Evolutionary conservation across 2,329 filamentous ascomycete genomes (phyloP), one percentile per base, ranked within the genome.

Genomic region (Fusarium dimerum): DNA sequence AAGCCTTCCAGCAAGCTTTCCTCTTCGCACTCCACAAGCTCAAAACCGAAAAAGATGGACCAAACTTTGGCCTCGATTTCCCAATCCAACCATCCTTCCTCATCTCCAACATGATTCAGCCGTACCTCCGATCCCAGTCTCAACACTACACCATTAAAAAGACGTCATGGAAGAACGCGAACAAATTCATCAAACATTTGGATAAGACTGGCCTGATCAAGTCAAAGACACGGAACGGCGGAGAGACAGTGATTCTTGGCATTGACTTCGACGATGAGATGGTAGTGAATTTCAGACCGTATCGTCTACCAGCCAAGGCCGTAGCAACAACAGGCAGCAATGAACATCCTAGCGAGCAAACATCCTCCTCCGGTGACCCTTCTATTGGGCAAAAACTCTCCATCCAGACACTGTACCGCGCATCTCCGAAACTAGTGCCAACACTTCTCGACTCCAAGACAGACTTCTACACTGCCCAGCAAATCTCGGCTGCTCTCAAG

Each of bases 81-180:
- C 60, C 60, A 2, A 52, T 63, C 1, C 60, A 63, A 7, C 58
- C 60, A 12, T 63, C 60, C 1, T 63, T 60, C 15, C 34, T 63
- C 40, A 63, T 63, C 12, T 57, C 60, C 13, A 63, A 52, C 38
- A 63, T 63, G 56, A 57, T 63, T 8, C 60, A 63, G 30, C 60
- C 60, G 0, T 51, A 63, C 3, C 58, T 63, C 6, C 53, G 60
- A 36, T 63, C 48, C 13, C 58, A 63, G 29, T 54, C 53, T 15
- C 50, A 50, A 10, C 47, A 46, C 20, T 63, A 63, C 47, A 58
- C 40, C 18, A 60, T 63, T 53, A 63, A 63, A 42, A 63, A 62
- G 41, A 63, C 60, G 3, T 63, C 60, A 1, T 63, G 60, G 60
- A 63, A 63, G 20, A 63, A 57, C 6, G 51, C 51, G 5, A 63